A percentile compares a stretch with the other conserved stretches of the same genome.
Evolutionary conservation across 306 rosid genomes (phyloP).

Genomic region (Oxytropis ochrocephala): DNA sequence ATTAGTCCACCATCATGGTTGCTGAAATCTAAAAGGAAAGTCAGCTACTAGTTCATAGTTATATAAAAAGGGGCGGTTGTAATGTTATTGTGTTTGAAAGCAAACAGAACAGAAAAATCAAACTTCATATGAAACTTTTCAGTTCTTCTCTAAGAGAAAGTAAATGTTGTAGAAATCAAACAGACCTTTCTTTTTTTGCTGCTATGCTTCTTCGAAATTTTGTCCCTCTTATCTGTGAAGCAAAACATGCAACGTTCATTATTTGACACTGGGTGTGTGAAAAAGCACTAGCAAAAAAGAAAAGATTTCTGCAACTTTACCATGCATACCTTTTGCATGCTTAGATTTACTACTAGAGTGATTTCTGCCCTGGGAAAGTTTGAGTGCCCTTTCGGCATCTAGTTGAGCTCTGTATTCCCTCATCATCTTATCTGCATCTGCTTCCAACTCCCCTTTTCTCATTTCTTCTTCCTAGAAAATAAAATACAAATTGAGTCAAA

Average conservation of each 20-base stretch:
- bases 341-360: constrained; percentile 63
- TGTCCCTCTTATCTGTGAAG: constrained; percentile 71
- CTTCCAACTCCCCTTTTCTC: constrained; percentile 87
- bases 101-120: background rate
- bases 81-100: background rate
- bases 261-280: constrained; percentile 14
- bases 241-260: constrained; percentile 4
- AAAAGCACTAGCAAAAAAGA: background rate
- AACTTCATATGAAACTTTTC: background rate
- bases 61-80: background rate
- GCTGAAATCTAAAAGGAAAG: constrained; percentile 17
- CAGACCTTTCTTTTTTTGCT: constrained; percentile 85
- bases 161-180: constrained; percentile 19
- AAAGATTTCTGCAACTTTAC: background rate
- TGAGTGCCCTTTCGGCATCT: constrained; percentile 90
- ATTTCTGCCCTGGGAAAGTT: constrained; percentile 89
- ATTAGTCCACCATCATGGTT: background rate
- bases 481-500: constrained; percentile 11
- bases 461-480: constrained; percentile 81
- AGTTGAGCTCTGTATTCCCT: constrained; percentile 97
- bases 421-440: constrained; percentile 92
- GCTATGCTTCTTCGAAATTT: constrained; percentile 79
- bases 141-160: constrained; percentile 11
- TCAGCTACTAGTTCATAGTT: background rate
- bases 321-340: constrained; percentile 60